Base-by-base conservation (phyloP, 1,284 basidiomycete genomes). In the Apiotrichum montevideense region DNA sequence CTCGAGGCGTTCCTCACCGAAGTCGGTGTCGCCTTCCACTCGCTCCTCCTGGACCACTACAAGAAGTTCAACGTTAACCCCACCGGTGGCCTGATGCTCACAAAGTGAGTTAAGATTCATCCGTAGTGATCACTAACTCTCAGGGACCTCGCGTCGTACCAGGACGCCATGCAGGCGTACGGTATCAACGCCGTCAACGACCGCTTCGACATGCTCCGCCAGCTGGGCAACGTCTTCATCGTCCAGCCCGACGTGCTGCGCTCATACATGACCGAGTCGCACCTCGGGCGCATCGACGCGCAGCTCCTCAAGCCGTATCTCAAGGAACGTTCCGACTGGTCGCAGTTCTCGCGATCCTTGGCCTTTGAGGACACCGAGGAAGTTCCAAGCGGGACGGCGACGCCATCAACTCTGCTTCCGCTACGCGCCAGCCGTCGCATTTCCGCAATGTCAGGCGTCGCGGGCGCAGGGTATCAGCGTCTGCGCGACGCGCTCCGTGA, bases 171-270 rank as follows among this genome's bases (percentile, higher is more conserved):
- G 62, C 79, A 82, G 58, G 84, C 83, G 11, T 98, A 95, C 76
- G 81, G 82, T 35, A 86, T 96, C 44, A 82, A 89, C 1, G 82
- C 88, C 2, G 80, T 99, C 3, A 85, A 87, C 61, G 95, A 98
- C 74, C 90, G 96, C 15, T 99, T 96, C 79, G 96, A 98, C 72
- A 98, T 98, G 81, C 87, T 98, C 63, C 87, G 95, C 46, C 94
- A 98, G 75, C 85, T 99, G 1, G 96, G 96, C 66, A 96, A 98
- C 71, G 83, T 95, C 57, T 99, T 98, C 81, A 87, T 97, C 64
- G 89, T 97, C 46, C 87, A 87, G 59, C 92, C 93, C 4, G 90
- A 95, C 61, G 90, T 92, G 57, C 82, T 97, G 63, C 89, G 88
- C 64, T 89, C 90, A 1, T 97, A 94, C 78, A 89, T 96, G 74